Evolutionary conservation across 768 basidiomycete species (phyloP), one percentile per base, ranked within the genome.

Genomic region (Macrolepiota dolichaula): DNA sequence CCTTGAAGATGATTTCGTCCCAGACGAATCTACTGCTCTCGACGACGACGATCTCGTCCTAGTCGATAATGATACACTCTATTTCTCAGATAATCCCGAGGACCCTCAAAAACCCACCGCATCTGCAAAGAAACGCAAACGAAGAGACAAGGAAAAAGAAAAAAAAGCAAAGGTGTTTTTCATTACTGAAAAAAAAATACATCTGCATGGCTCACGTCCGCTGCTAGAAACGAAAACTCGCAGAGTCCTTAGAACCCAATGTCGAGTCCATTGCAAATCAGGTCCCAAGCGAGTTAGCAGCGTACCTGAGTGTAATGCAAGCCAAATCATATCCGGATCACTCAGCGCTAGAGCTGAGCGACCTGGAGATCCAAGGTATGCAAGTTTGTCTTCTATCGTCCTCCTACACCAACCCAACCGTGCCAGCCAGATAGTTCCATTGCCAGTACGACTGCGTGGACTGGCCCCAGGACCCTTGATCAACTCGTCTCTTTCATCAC

Each of bases 321-420:
- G 79, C 79, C 51, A 91, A 86, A 67, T 81, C 85, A 3, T 89
- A 88, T 67, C 77, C 86, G 2, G 81, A 88, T 51, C 74, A 90
- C 67, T 90, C 89, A 7, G 75, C 76, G 12, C 78, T 98, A 61
- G 96, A 98, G 75, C 79, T 96, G 38, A 82, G 84, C 12, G 94
- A 96, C 66, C 76, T 88, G 49, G 78, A 77, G 54, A 88, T 97
- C 72, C 89, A 89, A 68, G 85, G 95, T 93, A 70, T 64, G 85
- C 72, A 42, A 9, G 15, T 32, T 63, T n/a, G 42, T 19, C 25
- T 49, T 19, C 55, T 22, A 36, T 46, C n/a, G 17, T 4, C 29
- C 51, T 49, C 29, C 19, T 55, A 29, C 51, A 40, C 60, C 50
- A 52, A 57, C 52, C 27, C 53, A 55, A 61, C 59, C 36, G 36